Base-by-base conservation (phyloP, 2,329 filamentous ascomycete genomes). In the Orbilia javanica region DNA sequence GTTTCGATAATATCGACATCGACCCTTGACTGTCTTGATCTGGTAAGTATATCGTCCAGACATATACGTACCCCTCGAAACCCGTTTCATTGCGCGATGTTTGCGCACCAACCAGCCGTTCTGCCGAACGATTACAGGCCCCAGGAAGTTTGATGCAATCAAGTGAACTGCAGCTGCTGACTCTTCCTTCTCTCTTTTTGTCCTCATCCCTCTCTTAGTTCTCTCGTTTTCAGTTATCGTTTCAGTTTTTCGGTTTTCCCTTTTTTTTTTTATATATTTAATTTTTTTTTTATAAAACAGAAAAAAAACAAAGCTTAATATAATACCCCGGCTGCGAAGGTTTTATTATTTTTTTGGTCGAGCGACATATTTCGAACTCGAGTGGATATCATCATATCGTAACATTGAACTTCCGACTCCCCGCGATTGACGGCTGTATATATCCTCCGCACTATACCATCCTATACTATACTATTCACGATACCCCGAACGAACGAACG, bases 11-110 rank as follows among this genome's bases (percentile, higher is more conserved):
- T 31, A 3, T 31, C 7, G 29, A 22, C 11, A n/a, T n/a, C n/a
- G n/a, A n/a, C n/a, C n/a, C n/a, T n/a, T n/a, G n/a, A n/a, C n/a
- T n/a, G n/a, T n/a, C n/a, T n/a, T n/a, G n/a, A n/a, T n/a, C n/a
- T n/a, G n/a, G n/a, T n/a, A n/a, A n/a, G 31, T 22, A 4, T 62
- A 13, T 34, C 31, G 31, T n/a, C n/a, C n/a, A n/a, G n/a, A n/a
- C n/a, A n/a, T n/a, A n/a, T n/a, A n/a, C n/a, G n/a, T n/a, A n/a
- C n/a, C n/a, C 31, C 53, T 60, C 34, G 20, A 42, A 60, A 60
- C 55, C 55, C 55, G 55, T 60, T 60, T 60, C 55, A 73, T 73
- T 73, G 69, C 69, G 69, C 69, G 60, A 73, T 73, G 69, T 73
- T 73, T 73, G 69, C 69, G 69, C 69, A 57, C 46, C 60, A 42